Percentiles rank a stretch among this genome's conserved stretches.
phyloP scores from a whole-genome alignment of 2,329 filamentous ascomycete species.

The Nakataea oryzae region DNA sequence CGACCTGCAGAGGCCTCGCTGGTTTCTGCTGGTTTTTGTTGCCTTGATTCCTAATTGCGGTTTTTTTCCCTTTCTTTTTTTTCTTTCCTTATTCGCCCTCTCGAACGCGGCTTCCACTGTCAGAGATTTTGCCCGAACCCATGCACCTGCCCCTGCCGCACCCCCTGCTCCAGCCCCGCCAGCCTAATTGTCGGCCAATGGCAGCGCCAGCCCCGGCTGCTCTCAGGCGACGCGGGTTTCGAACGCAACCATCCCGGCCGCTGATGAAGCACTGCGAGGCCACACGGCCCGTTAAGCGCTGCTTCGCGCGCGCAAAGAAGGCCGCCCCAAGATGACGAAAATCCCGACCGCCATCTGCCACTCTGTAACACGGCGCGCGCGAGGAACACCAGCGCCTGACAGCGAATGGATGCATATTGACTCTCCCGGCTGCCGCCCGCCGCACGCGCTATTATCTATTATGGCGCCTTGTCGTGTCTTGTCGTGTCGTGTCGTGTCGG shows the following conservation, averaged over 20 bases:
- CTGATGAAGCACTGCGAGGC: conserved; percentile 25
- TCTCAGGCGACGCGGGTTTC: conserved; percentile 26
- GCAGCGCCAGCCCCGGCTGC: conserved; percentile 15
- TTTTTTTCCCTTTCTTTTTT: too few relatives aligned
- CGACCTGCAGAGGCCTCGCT: too few relatives aligned
- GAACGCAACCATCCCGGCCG: conserved; percentile 13
- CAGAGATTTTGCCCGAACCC: conserved; percentile 7
- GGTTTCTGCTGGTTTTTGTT: too few relatives aligned
- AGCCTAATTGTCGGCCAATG: neutral
- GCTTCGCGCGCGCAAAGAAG: neutral
- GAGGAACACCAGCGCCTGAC: neutral
- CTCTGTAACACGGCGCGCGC: neutral
- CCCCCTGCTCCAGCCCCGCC: neutral
- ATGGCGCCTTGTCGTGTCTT: too few relatives aligned
- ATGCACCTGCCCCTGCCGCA: neutral
- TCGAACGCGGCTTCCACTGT: conserved; percentile 17
- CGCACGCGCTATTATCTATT: too few relatives aligned
- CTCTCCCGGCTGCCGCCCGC: too few relatives aligned
- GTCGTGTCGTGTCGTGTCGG: neutral
- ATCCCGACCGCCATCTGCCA: too few relatives aligned
- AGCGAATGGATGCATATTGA: neutral
- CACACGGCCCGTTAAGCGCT: neutral
- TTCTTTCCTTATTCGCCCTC: conserved; percentile 2
- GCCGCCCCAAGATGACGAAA: too few relatives aligned
- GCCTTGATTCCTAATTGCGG: neutral